Percentiles rank a stretch among this genome's conserved stretches.
Evolutionary conservation across 108 stramenopile species (phyloP).

Genomic region (Cyclotella kingstonii): DNA sequence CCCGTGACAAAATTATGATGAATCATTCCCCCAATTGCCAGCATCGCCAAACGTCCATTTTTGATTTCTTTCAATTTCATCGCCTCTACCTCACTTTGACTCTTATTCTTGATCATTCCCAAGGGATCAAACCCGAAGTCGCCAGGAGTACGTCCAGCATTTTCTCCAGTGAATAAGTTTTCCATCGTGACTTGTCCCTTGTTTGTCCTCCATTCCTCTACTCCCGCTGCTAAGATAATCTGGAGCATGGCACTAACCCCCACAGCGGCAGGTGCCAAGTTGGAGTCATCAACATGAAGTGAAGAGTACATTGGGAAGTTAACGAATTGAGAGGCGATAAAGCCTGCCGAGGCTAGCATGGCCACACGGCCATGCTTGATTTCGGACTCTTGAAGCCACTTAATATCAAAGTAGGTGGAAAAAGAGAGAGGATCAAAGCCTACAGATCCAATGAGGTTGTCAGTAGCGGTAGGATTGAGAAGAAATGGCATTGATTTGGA

Average conservation of each 20-base stretch:
- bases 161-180: slow-evolving; percentile 74
- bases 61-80: slow-evolving; percentile 83
- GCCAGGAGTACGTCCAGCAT: slow-evolving; percentile 64
- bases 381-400: slow-evolving; percentile 96
- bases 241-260: slow-evolving; percentile 85
- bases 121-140: slow-evolving; percentile 84
- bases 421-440: slow-evolving; percentile 94
- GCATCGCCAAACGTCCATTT: slow-evolving; percentile 89
- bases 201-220: slow-evolving; percentile 86
- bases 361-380: slow-evolving; percentile 95
- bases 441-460: slow-evolving; percentile 80
- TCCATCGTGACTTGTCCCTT: slow-evolving; percentile 91
- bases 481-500: slow-evolving; percentile 84
- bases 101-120: slow-evolving; percentile 64
- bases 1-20: slow-evolving; percentile 89
- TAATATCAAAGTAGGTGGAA: slow-evolving; percentile 90
- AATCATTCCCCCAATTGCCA: slow-evolving; percentile 90
- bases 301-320: slow-evolving; percentile 75
- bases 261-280: slow-evolving; percentile 72
- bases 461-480: slow-evolving; percentile 58
- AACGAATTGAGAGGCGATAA: slow-evolving; percentile 68
- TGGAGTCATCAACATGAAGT: slow-evolving; percentile 79
- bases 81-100: slow-evolving; percentile 57
- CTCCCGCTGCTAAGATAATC: slow-evolving; percentile 74
- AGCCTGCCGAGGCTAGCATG: slow-evolving; percentile 92